phyloP scores from a whole-genome alignment of 202 grass and related monocot genomes.

The Eragrostis tef region DNA sequence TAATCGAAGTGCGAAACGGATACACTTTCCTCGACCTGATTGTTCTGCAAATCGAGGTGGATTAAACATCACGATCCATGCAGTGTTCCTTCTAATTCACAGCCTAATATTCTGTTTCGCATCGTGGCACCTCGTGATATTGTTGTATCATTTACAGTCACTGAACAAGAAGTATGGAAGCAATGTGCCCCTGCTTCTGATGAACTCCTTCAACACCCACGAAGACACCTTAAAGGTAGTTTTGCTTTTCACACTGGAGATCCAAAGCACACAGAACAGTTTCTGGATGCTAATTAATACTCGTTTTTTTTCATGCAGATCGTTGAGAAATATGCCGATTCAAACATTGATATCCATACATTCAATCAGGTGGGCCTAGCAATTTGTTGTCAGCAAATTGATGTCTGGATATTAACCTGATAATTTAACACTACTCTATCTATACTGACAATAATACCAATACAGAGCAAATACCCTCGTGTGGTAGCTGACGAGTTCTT shows the following conservation, averaged over 20 bases:
- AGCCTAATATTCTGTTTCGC: neutral
- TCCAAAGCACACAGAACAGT: neutral
- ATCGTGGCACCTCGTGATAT: neutral
- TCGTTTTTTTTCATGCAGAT: slow-evolving; percentile 50
- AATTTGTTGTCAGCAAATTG: neutral
- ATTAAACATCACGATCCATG: slow-evolving; percentile 15
- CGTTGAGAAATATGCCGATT: slow-evolving; percentile 77
- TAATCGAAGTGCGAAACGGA: slow-evolving; percentile 89
- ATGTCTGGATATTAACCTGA: neutral
- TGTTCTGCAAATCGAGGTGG: slow-evolving; percentile 91
- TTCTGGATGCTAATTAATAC: slow-evolving; percentile 1
- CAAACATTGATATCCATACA: slow-evolving; percentile 81
- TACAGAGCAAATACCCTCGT: slow-evolving; percentile 93
- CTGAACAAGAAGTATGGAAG: slow-evolving; percentile 95
- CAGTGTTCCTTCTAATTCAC: neutral
- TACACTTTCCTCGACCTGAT: slow-evolving; percentile 96
- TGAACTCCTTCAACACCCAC: slow-evolving; percentile 98
- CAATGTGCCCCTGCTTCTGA: slow-evolving; percentile 90
- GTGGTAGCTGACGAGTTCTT: slow-evolving; percentile 77
- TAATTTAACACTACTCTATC: neutral
- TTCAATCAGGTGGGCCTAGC: slow-evolving; percentile 66
- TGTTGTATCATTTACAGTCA: slow-evolving; percentile 44
- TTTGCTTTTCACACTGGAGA: neutral
- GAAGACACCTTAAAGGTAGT: slow-evolving; percentile 83
- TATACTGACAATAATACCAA: neutral